Base-by-base conservation (phyloP, 305 asterid genomes). In the Striga hermonthica region DNA sequence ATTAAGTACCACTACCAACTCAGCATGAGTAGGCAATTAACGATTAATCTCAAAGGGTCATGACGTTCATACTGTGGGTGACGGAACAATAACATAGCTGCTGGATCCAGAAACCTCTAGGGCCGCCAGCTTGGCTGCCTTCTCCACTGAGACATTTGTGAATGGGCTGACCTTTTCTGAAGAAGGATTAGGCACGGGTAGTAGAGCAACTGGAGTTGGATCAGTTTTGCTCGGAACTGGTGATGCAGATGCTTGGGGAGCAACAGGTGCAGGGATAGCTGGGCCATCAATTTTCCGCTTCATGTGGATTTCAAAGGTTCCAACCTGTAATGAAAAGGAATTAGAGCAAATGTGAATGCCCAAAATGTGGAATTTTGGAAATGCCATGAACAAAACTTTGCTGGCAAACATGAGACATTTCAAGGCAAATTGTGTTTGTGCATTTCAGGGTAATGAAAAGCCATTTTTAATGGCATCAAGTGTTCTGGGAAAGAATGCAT, bases 241-340 rank as follows among this genome's bases (percentile, higher is more conserved):
- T 72, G 88, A 78, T 63, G 86, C 77, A 50, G 72, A 48, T 64
- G 79, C 69, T 56, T 83, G 76, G 9, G 78, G 67, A 66, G 71
- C 71, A 66, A 78, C 47, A 62, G 82, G 80, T 39, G 76, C 74
- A 47, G 80, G 82, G 73, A 64, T 68, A 68, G 56, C 40, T 58
- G 83, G 76, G 49, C 77, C 58, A 65, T 74, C 80, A 66, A 83
- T 68, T 45, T 75, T 82, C 47, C 95, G 79, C 79, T 82, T 83
- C 76, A 87, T 60, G 69, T 80, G 82, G 75, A 87, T 70, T 72
- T 87, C 86, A 41, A 87, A 85, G 75, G 78, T 81, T 72, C 93
- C 95, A 79, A 85, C 48, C 95, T 87, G 63, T 41, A 15, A 69
- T 35, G 55, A 45, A 64, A 11, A 63, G 14, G 72, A 28, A 14